Percentiles rank a stretch among this genome's conserved stretches.
Evolutionary conservation across 2,329 filamentous ascomycete genomes (phyloP).

Genomic region (Penicillium sp.): DNA sequence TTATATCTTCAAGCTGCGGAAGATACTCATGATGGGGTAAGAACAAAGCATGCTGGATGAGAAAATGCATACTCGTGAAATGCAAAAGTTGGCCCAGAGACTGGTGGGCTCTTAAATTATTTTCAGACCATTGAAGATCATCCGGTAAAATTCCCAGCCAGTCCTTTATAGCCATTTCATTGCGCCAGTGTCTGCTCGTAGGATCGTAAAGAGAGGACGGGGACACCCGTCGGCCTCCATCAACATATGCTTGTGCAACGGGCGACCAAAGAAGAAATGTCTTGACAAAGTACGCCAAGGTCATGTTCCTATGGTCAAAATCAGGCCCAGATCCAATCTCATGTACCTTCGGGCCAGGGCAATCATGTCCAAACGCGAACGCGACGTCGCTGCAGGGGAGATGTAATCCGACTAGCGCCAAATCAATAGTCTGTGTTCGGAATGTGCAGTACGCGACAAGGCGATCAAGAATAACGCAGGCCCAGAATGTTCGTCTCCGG

Average conservation of each 20-base stretch:
- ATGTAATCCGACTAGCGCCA: not conserved
- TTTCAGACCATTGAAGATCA: not conserved
- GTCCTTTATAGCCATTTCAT: not conserved
- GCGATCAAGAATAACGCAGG: not conserved
- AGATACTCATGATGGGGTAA: not conserved
- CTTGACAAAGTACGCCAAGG: not conserved
- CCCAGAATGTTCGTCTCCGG: not conserved
- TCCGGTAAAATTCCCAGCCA: not conserved
- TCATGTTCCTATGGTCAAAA: not conserved
- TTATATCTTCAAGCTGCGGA: not conserved
- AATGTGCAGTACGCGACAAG: not conserved
- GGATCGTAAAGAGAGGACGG: not conserved
- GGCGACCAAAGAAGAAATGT: not conserved
- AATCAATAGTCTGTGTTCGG: not conserved
- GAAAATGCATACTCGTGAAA: not conserved
- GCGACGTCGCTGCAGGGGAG: not conserved
- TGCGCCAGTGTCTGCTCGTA: not conserved
- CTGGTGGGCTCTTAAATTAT: not conserved
- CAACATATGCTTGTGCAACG: not conserved
- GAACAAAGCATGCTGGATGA: not conserved
- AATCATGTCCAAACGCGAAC: not conserved
- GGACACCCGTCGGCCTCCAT: not conserved
- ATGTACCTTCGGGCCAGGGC: not conserved
- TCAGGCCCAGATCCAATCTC: not conserved
- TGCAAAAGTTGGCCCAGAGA: not conserved